Base-by-base conservation (phyloP, 2,329 filamentous ascomycete genomes). In the Phyllosticta citribraziliensis region DNA sequence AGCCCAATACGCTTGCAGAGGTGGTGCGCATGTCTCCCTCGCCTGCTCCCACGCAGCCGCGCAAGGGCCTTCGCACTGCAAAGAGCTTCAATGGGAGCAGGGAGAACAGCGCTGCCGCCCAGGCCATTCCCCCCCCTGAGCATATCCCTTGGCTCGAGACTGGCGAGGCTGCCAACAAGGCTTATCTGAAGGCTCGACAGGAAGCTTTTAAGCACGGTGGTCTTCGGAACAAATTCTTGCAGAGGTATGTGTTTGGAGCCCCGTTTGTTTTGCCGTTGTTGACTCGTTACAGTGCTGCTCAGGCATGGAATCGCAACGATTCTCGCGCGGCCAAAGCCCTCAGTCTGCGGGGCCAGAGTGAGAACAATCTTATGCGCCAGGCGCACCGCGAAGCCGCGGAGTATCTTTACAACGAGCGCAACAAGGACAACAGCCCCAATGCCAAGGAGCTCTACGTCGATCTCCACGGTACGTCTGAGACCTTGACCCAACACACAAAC, bases 271-370 rank as follows among this genome's bases (percentile, higher is more conserved):
- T 47, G 10, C 8, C 10, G 17, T 14, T 50, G 27, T 14, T 52
- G 9, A 61, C 22, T 52, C 30, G 19, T 25, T 63, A 52, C 65
- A 95, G 92, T 74, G 94, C 94, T 66, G 93, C 93, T 9, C 93
- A 97, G 81, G 94, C 94, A 22, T 99, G 94, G 93, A 97, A 97
- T 72, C 88, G 94, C 62, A 97, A 97, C 69, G 94, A 99, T 73
- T 93, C 94, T 51, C 87, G 94, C 64, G 93, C 94, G 19, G 94
- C 94, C 63, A 97, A 97, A 78, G 93, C 93, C 33, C 83, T 97
- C 56, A 96, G 91, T 69, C 84, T 97, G 54, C 88, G 94, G 30
- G 94, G 94, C 12, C 94, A 97, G 75, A 94, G 90, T 67, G 94
- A 99, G 77, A 97, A 99, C 69, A 91, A 96, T 67, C 82, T 95